Base-by-base conservation (phyloP, 1,284 basidiomycete species). In the Ustilago tritici region DNA sequence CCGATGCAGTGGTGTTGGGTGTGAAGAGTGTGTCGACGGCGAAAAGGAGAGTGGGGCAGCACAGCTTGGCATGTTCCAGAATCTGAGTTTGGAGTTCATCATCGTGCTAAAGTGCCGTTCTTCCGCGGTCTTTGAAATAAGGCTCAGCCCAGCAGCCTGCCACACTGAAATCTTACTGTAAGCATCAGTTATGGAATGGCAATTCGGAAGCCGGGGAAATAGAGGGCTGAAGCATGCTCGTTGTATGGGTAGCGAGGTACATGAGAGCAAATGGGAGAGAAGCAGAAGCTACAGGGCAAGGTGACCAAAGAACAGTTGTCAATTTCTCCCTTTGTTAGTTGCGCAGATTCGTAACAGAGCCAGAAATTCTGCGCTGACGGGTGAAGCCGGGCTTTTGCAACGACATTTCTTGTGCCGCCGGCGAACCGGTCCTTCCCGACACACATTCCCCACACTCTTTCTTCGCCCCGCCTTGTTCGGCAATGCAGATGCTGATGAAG, bases 21-120 rank as follows among this genome's bases (percentile, higher is more conserved):
- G 87, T 68, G 81, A 89, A 88, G 15, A 88, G 71, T 8, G 73
- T 67, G 15, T 84, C 78, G 1, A 84, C 71, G 9, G 85, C 81
- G n/a, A 88, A 74, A 1, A 87, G 87, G 0, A 46, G 46, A 17
- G 23, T 14, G 57, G 31, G 35, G 43, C 23, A 50, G 58, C 58
- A 28, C 58, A 40, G 36, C 36, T 61, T 34, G 50, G 40, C 58
- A 50, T 52, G 58, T 61, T 49, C 53, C 58, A 61, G 50, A 41
- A 19, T 54, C 23, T 36, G 52, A 54, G 32, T 34, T 23, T 41
- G 34, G 14, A 41, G 36, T 53, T 53, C 58, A 53, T 61, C 58
- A 53, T 61, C 58, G 49, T 17, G 35, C 58, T 54, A 15, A 10
- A 15, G 17, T 8, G 52, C 34, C 1, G 32, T 54, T 46, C 5